A percentile compares a stretch with the other conserved stretches of the same genome.
phyloP scores from a whole-genome alignment of 2,329 filamentous ascomycete genomes.

The Tricladium varicosporioides region DNA sequence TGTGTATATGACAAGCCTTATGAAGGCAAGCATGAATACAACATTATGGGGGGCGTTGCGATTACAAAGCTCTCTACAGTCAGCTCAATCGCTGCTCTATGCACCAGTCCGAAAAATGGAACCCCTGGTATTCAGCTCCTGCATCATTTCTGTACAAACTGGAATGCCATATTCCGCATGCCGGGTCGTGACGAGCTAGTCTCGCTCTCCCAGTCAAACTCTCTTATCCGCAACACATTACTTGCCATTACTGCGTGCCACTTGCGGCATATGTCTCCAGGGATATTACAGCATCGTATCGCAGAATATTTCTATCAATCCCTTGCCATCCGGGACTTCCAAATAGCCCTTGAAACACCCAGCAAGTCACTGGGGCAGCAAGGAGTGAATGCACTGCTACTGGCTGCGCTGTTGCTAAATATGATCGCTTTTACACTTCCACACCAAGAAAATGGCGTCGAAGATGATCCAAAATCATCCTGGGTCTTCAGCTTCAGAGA shows the following conservation, averaged over 20 bases:
- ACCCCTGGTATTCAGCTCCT: conserved; percentile 17
- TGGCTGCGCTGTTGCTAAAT: conserved; percentile 17
- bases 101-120: conserved; percentile 15
- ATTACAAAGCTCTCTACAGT: conserved; percentile 17
- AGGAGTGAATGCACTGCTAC: conserved; percentile 17
- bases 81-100: conserved; percentile 16
- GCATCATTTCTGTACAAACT: conserved; percentile 17
- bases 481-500: conserved; percentile 16
- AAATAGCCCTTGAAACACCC: conserved; percentile 17
- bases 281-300: conserved; percentile 17
- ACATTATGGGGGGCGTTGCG: conserved; percentile 14
- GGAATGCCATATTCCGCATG: conserved; percentile 17
- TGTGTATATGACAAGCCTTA: conserved; percentile 15
- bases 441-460: conserved; percentile 15
- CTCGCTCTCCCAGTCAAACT: conserved; percentile 17
- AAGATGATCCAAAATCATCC: conserved; percentile 18
- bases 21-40: conserved; percentile 17
- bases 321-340: conserved; percentile 16
- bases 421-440: conserved; percentile 18
- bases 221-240: conserved; percentile 18
- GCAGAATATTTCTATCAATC: conserved; percentile 18
- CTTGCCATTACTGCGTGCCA: conserved; percentile 17
- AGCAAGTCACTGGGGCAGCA: conserved; percentile 17
- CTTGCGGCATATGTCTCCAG: conserved; percentile 17
- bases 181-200: conserved; percentile 16